Evolutionary conservation across 2,329 filamentous ascomycete species (phyloP), one percentile per base, ranked within the genome.

Genomic region (Penicillium aurantiogriseum): DNA sequence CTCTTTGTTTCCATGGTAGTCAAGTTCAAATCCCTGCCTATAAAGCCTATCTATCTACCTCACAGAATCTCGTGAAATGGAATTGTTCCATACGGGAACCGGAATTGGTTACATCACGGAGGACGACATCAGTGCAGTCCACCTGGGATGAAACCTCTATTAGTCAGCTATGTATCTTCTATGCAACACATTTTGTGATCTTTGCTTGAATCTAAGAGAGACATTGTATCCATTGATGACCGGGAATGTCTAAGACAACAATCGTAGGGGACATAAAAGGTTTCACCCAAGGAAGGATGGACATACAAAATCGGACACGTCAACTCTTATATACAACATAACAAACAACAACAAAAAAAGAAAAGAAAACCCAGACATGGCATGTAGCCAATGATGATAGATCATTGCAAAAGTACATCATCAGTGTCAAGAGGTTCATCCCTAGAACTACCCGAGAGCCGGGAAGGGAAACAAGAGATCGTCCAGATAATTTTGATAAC

Each of bases 221-320:
- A 54, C 8, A 33, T 11, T 19, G 10, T 23, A 54, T 13, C 31
- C 5, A 13, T 33, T 2, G 11, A 33, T 42, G 23, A 40, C 23
- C 29, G 35, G 44, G 55, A 53, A 48, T 65, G 63, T 64, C 64
- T 66, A 17, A 66, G 64, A 66, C 64, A 64, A 44, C 38, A 33
- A 39, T 40, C 5, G 19, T 29, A 40, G 11, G 56, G 54, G 50
- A 57, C 44, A 56, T 45, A 19, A 44, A 19, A 47, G 31, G 64
- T 65, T 48, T 66, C 64, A 65, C 58, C 58, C 42, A 35, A 35
- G 47, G 11, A 29, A 46, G 44, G 25, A 44, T 45, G 31, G 8
- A 35, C 38, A 19, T 27, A 2, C 25, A 35, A 23, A 21, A 38
- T 51, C 33, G 11, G 53, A 55, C 25, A 51, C 31, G 46, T 55